Evolutionary conservation across 306 rosid genomes (phyloP), one percentile per base, ranked within the genome.

Genomic region (Gleditsia sinensis): DNA sequence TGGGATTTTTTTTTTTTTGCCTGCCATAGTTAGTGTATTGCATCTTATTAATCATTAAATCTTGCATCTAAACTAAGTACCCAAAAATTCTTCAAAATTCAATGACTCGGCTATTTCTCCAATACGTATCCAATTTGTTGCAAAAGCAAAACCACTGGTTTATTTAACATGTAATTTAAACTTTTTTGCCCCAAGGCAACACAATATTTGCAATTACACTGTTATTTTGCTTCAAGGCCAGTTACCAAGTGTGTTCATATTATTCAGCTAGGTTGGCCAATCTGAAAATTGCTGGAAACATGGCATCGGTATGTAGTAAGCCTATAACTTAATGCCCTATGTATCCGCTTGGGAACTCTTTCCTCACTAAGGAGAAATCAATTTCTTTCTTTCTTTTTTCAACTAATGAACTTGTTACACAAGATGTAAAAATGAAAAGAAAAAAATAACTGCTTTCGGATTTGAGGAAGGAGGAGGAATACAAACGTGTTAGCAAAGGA

Each of bases 391-490:
- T 46, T 58, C 3, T 4, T 17, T 33, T 42, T 16, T 40, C 1
- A 16, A 48, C 57, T 50, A 28, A 16, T 39, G 71, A 61, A 78
- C 50, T 37, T 10, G 54, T 76, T 59, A 56, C 39, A 60, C 8
- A 51, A 53, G 24, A 68, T 7, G 43, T 45, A 32, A 34, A 60
- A 50, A 34, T 45, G 24, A 34, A 60, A 50, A 34, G 20, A 16
- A 60, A 14, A 12, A 14, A 39, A 14, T 1, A 3, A 28, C 57
- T 42, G 48, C 19, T 42, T 28, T 24, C 34, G 27, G 68, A 55
- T 17, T 43, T 68, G 62, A n/a, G 53, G 40, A 23, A 60, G 32
- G 50, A 77, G 1, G 73, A 17, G 34, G 46, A 45, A 57, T 4
- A 63, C 60, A 64, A 43, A 14, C 1, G 39, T 28, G 74, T 50